Conservation (phyloP, 805 yeast genomes). For the Sporopachydermia quercuum region DNA sequence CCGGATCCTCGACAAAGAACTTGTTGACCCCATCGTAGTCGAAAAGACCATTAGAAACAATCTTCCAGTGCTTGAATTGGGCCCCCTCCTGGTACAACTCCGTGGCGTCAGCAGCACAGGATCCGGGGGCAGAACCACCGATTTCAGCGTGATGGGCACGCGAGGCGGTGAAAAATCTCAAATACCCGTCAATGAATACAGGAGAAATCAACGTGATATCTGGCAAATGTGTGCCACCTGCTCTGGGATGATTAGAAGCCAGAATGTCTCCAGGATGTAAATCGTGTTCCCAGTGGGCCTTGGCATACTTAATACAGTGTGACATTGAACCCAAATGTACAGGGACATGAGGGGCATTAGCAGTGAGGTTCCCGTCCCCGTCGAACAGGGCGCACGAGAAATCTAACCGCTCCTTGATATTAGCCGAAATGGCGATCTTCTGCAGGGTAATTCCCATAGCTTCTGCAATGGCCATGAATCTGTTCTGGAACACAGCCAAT, state of each 20-base stretch:
- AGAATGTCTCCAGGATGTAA: slow-evolving; percentile 29
- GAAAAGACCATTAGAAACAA: slow-evolving; percentile 32
- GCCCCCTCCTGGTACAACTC: slow-evolving; percentile 43
- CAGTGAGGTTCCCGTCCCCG: slow-evolving; percentile 26
- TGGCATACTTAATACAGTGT: slow-evolving; percentile 23
- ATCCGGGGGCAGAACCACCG: slow-evolving; percentile 46
- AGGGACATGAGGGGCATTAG: slow-evolving; percentile 34
- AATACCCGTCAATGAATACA: slow-evolving; percentile 29
- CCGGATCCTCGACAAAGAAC: slow-evolving; percentile 32
- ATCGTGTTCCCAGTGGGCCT: slow-evolving; percentile 23
- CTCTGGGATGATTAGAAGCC: slow-evolving; percentile 28
- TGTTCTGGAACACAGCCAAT: slow-evolving; percentile 27
- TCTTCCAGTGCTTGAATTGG: slow-evolving; percentile 34
- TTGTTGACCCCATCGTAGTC: slow-evolving; percentile 36
- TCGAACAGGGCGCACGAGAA: slow-evolving; percentile 35
- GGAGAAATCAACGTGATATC: slow-evolving; percentile 46
- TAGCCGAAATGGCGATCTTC: slow-evolving; percentile 28
- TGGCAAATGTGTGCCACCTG: slow-evolving; percentile 34
- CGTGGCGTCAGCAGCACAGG: slow-evolving; percentile 40
- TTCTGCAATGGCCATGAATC: slow-evolving; percentile 38
- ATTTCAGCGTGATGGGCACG: slow-evolving; percentile 52
- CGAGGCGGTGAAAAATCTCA: slow-evolving; percentile 39
- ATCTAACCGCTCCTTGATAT: slow-evolving; percentile 33
- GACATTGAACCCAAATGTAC: slow-evolving; percentile 36
- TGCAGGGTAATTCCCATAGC: slow-evolving; percentile 32